Evolutionary conservation across 352 stramenopile genomes (phyloP), one percentile per base, ranked within the genome.

Genomic region (Globisporangium nagaii): DNA sequence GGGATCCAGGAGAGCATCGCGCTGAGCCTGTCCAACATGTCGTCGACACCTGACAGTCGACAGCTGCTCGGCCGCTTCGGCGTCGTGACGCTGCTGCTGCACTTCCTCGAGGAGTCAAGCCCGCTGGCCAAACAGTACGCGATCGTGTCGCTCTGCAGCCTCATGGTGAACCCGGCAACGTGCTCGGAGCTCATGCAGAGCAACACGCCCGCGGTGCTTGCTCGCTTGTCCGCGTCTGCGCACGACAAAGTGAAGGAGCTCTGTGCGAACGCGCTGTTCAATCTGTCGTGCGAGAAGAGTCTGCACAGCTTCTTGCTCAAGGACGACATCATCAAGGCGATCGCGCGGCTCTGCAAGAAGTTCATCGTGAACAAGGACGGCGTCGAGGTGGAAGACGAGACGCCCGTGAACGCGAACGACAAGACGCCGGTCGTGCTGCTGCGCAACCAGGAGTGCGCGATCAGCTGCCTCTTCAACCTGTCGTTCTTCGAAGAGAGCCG

Each of bases 381-480:
- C 4, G 61, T 63, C 20, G 79, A 90, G 22, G 65, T 79, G 2
- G 82, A 88, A 40, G 82, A 93, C 43, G 82, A 86, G 1, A 46
- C 39, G 22, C 46, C 58, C 0, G 17, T 69, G 12, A 70, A 49
- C 37, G 58, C 67, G 6, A 70, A 62, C n/a, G 54, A 75, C 58
- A 75, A 85, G 62, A 50, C 69, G 19, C 68, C 69, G 1, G 63
- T 79, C 8, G 61, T 71, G 5, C 59, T 93, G 17, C 60, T 74
- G 19, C 63, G 73, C 11, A 84, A 67, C 44, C 80, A 93, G 42
- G 79, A 90, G 40, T 91, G 81, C 48, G 82, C 82, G 1, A 60
- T 90, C 19, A 62, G 74, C 31, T 93, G 79, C 64, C 61, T 89
- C 22, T 87, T 89, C 44, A 92, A 94, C 44, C 56, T 96, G 11